Conservation (phyloP, 495 filamentous ascomycete genomes). For the Talaromyces adpressus region DNA sequence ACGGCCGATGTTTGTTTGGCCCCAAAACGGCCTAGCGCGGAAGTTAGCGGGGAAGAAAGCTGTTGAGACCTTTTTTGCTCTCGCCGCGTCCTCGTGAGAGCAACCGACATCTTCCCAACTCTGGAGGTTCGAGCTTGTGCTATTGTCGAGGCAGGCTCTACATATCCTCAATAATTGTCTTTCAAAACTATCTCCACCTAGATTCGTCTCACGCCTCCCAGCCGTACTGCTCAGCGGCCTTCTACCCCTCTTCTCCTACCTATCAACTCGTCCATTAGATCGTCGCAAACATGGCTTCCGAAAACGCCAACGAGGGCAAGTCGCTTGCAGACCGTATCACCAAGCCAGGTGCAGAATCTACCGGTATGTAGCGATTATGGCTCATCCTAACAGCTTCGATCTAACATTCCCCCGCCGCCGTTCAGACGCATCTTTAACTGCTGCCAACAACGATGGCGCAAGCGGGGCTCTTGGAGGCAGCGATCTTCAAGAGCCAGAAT, state of each 20-base stretch:
- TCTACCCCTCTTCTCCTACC: constrained; percentile 4
- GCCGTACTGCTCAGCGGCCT: neutral
- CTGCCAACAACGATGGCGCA: constrained; percentile 48
- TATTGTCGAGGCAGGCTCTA: neutral
- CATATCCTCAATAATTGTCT: neutral
- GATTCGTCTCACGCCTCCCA: neutral
- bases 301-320: constrained; percentile 19
- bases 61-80: neutral
- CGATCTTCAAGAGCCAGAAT: constrained; percentile 64
- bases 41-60: constrained; percentile 3
- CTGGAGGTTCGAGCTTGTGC: neutral
- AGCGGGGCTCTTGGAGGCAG: constrained; percentile 33
- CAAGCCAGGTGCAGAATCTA: constrained; percentile 27
- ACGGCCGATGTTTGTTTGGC: neutral
- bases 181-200: neutral
- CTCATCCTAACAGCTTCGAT: constrained; percentile 3
- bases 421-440: constrained; percentile 17
- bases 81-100: neutral
- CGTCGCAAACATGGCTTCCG: constrained; percentile 25
- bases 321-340: constrained; percentile 61
- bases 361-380: constrained; percentile 8
- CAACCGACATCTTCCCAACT: neutral
- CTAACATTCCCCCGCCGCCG: constrained; percentile 6
- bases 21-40: constrained; percentile 4
- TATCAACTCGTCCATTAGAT: neutral